Evolutionary conservation across 371 early-diverging fungal genomes (phyloP).

Genomic region (Apophysomyces variabilis): DNA sequence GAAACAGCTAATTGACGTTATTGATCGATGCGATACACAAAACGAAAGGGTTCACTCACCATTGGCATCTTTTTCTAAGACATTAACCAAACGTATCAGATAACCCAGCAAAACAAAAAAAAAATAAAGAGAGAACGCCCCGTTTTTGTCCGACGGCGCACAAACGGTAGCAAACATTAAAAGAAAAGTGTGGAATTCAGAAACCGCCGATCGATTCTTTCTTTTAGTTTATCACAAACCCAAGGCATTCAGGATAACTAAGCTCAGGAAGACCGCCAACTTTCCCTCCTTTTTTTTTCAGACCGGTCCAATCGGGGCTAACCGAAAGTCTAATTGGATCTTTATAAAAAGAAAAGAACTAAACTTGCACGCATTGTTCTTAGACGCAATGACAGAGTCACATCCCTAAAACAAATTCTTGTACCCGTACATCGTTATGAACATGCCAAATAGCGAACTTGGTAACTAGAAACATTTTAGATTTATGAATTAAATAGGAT

Average conservation of each 20-base stretch:
- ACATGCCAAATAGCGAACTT: too few species aligned
- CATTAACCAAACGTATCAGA: not conserved
- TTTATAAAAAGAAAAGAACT: too few species aligned
- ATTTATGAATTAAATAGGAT: constrained; percentile 1
- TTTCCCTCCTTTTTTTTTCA: not conserved
- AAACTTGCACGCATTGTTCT: too few species aligned
- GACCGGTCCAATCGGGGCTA: not conserved
- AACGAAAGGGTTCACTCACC: too few species aligned
- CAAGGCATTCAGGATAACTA: not conserved
- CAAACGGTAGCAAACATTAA: constrained; percentile 9
- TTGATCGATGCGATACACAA: not conserved
- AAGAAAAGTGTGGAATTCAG: not conserved
- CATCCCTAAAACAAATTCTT: too few species aligned
- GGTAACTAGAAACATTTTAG: not conserved
- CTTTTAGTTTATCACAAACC: not conserved
- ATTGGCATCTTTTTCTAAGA: not conserved
- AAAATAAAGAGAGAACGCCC: not conserved
- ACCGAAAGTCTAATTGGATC: not conserved
- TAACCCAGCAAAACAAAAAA: not conserved
- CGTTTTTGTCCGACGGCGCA: constrained; percentile 6
- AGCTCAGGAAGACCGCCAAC: constrained; percentile 1
- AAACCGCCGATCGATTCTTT: constrained; percentile 7
- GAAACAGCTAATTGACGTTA: not conserved
- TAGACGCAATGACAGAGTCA: too few species aligned
- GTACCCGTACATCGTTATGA: too few species aligned